Conservation (phyloP, 176 grass and related monocot species). For the Alloteropsis semialata region DNA sequence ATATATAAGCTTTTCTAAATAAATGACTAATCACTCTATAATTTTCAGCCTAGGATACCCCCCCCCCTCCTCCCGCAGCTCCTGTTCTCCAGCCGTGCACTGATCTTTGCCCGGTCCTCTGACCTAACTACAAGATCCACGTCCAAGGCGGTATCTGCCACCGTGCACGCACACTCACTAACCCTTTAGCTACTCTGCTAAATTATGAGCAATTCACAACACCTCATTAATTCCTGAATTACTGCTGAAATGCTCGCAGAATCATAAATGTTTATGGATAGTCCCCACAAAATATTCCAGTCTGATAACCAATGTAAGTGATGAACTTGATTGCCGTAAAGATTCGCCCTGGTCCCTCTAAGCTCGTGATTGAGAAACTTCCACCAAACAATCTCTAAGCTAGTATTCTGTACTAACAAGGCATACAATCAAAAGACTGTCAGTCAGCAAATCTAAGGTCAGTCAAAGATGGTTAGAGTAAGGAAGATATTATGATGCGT, state of each 20-base stretch:
- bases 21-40: not conserved
- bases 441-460: not conserved
- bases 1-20: not conserved
- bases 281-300: not conserved
- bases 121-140: too few species aligned
- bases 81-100: too few species aligned
- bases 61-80: too few species aligned
- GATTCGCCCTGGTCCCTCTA: not conserved
- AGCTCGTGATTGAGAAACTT: not conserved
- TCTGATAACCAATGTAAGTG: not conserved
- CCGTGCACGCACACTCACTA: too few species aligned
- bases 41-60: too few species aligned
- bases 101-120: too few species aligned
- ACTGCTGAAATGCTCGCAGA: not conserved
- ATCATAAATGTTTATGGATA: not conserved
- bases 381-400: not conserved
- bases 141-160: too few species aligned
- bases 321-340: not conserved
- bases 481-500: not conserved
- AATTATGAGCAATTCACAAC: not conserved
- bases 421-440: not conserved
- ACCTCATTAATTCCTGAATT: not conserved
- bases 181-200: not conserved
- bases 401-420: not conserved
- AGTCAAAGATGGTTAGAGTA: not conserved